Base-by-base conservation (phyloP, 2,329 filamentous ascomycete genomes). In the Paracoccidioides brasiliensis region DNA sequence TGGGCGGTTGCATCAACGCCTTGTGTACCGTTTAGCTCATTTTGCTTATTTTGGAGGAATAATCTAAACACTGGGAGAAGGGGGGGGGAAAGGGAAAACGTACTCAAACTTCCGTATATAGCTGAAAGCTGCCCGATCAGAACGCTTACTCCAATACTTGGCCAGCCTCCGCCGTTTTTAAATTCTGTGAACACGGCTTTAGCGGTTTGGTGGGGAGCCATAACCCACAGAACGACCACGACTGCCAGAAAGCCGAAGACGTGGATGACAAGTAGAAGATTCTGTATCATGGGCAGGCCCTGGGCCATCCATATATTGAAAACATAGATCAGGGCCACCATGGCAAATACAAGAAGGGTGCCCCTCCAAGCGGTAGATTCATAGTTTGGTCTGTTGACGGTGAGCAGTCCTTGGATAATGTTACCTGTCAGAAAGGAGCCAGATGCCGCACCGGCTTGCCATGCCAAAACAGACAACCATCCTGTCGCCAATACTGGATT, bases 81-180 rank as follows among this genome's bases (percentile, higher is more conserved):
- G 66, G 54, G 22, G 22, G 22, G 1, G 22, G n/a, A n/a, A 10
- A 38, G 28, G 22, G 15, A 41, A 50, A 12, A 56, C 59, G 22
- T 56, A 64, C 68, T 66, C 4, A 70, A 53, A 0, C 60, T 71
- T 40, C 72, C 72, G 52, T 74, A 64, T 60, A 75, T 67, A 2
- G 70, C 67, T 2, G 67, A 67, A 7, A 75, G 68, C 1, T 72
- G 71, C 3, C 73, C 73, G 6, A 75, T 67, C 56, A 74, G 63
- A 0, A 69, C 66, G 1, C 71, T 67, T n/a, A 70, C 64, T 1
- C 71, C 66, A 7, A 60, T 61, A 35, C 55, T 64, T 37, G 51
- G 48, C 64, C 64, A 69, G 35, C 59, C 60, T 9, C 66, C 64
- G 49, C 56, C 56, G 54, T 68, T 62, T 8, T 55, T 52, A 44